phyloP scores from a whole-genome alignment of 2,329 filamentous ascomycete genomes.

The Venturia nashicola region DNA sequence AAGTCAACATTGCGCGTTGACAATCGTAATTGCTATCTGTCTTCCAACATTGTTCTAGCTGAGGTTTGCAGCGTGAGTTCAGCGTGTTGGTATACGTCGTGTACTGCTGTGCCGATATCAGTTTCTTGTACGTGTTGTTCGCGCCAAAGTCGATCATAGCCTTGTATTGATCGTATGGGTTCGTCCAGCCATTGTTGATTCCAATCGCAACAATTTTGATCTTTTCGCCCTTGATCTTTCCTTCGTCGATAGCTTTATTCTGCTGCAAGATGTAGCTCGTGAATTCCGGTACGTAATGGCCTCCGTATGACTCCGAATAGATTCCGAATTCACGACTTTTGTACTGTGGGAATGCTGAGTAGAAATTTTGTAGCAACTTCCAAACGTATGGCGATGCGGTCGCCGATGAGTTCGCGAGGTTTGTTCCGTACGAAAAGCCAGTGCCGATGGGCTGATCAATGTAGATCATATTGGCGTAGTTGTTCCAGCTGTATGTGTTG shows the following conservation, averaged over 20 bases:
- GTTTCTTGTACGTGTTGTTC: constrained; percentile 26
- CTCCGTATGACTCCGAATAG: constrained; percentile 25
- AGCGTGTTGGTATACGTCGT: constrained; percentile 22
- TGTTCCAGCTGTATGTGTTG: constrained; percentile 34
- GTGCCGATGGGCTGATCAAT: constrained; percentile 27
- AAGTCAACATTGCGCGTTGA: constrained; percentile 21
- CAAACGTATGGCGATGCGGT: constrained; percentile 40
- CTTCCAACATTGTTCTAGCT: constrained; percentile 25
- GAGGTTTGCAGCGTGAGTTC: constrained; percentile 25
- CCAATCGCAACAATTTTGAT: constrained; percentile 40
- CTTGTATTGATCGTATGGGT: constrained; percentile 32
- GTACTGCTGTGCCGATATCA: constrained; percentile 26
- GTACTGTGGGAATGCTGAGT: constrained; percentile 22
- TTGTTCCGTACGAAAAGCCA: constrained; percentile 30
- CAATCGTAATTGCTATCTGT: constrained; percentile 22
- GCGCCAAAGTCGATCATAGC: constrained; percentile 20
- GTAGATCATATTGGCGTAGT: constrained; percentile 32
- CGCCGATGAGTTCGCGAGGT: constrained; percentile 28
- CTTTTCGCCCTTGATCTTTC: constrained; percentile 24
- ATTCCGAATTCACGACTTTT: constrained; percentile 21
- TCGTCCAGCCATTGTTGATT: constrained; percentile 46
- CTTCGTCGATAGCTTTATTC: constrained; percentile 23
- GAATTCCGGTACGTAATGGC: constrained; percentile 24
- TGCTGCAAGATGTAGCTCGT: constrained; percentile 25
- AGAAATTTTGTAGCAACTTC: constrained; percentile 41